Evolutionary conservation across 1,284 basidiomycete genomes (phyloP).

Genomic region (Ceratobasidium sp.): DNA sequence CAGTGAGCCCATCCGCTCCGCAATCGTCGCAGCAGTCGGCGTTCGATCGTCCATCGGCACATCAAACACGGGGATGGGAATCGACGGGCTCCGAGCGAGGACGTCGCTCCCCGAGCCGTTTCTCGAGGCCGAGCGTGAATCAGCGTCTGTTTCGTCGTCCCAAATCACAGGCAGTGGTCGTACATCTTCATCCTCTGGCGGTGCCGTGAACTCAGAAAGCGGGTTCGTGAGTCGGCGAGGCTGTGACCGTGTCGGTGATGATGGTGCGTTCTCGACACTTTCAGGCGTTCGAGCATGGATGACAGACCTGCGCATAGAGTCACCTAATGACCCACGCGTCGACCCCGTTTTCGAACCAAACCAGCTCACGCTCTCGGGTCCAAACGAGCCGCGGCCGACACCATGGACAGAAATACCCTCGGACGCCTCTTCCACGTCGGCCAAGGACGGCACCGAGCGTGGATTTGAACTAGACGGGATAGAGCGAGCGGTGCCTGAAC

Average conservation of each 20-base stretch:
- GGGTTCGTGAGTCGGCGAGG: neutral
- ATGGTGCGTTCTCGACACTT: neutral
- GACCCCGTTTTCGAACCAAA: conserved; percentile 35
- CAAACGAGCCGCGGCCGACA: conserved; percentile 6
- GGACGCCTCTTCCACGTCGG: conserved; percentile 17
- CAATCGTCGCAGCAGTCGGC: neutral
- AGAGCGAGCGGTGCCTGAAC: conserved; percentile 16
- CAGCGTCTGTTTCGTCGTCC: conserved; percentile 22
- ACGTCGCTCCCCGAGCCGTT: neutral
- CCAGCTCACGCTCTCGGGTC: conserved; percentile 33
- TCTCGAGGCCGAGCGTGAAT: conserved; percentile 21
- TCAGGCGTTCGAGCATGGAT: neutral
- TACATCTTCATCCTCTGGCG: conserved; percentile 31
- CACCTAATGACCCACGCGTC: conserved; percentile 24
- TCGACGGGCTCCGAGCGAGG: neutral
- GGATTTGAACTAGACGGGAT: conserved; percentile 7
- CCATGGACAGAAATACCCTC: conserved; percentile 4
- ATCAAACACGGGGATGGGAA: conserved; percentile 27
- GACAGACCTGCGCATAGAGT: conserved; percentile 23
- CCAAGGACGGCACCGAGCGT: conserved; percentile 9
- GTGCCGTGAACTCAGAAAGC: neutral
- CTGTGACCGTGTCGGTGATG: neutral
- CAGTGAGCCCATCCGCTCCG: conserved; percentile 1
- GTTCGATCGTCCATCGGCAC: neutral
- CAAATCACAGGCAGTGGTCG: conserved; percentile 53